A percentile compares a stretch with the other conserved stretches of the same genome.
Conservation (phyloP, 108 stramenopile species). For the Pelagomonas calceolata region DNA sequence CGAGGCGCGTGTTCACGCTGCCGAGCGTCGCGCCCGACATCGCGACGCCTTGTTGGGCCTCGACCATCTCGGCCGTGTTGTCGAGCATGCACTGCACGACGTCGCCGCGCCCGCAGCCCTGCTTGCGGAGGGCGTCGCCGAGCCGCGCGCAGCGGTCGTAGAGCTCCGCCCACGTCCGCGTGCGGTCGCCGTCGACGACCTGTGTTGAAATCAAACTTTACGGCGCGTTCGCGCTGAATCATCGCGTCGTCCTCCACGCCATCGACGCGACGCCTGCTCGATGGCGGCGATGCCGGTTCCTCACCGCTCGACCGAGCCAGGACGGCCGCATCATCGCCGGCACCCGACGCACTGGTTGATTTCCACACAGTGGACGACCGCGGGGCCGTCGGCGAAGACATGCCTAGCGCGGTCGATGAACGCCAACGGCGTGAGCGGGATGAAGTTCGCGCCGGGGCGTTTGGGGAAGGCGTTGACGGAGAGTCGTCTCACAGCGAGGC, state of each 20-base stretch:
- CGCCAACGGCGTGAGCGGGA: not conserved
- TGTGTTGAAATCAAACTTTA: too few species aligned
- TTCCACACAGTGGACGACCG: too few species aligned
- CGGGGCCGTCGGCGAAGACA: not conserved
- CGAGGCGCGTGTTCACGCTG: slow-evolving; percentile 3
- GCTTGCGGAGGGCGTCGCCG: not conserved
- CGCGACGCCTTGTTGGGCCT: not conserved
- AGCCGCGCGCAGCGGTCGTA: not conserved
- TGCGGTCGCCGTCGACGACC: not conserved
- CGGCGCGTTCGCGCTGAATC: too few species aligned
- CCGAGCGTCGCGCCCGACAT: not conserved
- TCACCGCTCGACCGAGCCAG: too few species aligned
- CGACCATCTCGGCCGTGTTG: slow-evolving; percentile 5
- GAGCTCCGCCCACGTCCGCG: not conserved
- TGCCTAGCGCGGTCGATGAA: not conserved
- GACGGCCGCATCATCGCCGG: not conserved
- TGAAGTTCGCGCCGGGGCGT: not conserved
- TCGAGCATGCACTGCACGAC: not conserved
- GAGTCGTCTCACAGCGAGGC: too few species aligned
- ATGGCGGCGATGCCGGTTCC: too few species aligned
- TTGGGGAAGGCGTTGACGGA: not conserved
- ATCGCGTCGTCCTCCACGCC: too few species aligned
- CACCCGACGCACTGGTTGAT: too few species aligned
- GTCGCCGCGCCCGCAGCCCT: slow-evolving; percentile 1
- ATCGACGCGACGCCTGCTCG: too few species aligned